These are phyloP conservation scores for Leccinum imitatum DNA, from an alignment of 768 basidiomycete genomes.

Conservation along the genomic window DNA sequence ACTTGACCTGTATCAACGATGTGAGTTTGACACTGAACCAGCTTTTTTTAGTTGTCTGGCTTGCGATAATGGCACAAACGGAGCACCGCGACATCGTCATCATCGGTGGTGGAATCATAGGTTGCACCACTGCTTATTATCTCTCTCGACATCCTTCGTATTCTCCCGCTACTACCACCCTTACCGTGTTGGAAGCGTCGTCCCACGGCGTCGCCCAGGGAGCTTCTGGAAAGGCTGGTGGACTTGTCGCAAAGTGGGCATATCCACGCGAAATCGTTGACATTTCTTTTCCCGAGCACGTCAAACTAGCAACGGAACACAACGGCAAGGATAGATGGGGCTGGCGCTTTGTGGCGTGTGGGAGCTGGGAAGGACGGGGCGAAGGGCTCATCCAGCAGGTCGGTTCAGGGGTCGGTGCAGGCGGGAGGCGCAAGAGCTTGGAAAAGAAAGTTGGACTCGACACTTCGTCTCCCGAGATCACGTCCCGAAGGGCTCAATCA, in stretches of 20 bases:
- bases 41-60: neutral
- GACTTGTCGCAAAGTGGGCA: slow-evolving; percentile 85
- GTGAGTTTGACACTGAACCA: neutral
- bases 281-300: slow-evolving; percentile 68
- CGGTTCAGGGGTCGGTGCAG: slow-evolving; percentile 30
- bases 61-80: slow-evolving; percentile 16
- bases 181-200: slow-evolving; percentile 75
- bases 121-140: slow-evolving; percentile 82
- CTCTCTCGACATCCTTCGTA: slow-evolving; percentile 58
- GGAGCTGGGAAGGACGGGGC: slow-evolving; percentile 69
- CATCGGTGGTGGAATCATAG: slow-evolving; percentile 86
- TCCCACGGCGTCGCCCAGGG: slow-evolving; percentile 67
- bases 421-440: slow-evolving; percentile 43
- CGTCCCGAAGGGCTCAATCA: slow-evolving; percentile 25
- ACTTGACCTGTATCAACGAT: neutral
- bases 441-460: slow-evolving; percentile 55
- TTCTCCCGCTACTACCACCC: slow-evolving; percentile 36
- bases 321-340: slow-evolving; percentile 77
- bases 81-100: slow-evolving; percentile 55
- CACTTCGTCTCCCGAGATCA: slow-evolving; percentile 1
- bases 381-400: slow-evolving; percentile 28
- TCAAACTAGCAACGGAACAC: slow-evolving; percentile 66
- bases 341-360: slow-evolving; percentile 73
- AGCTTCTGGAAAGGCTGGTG: slow-evolving; percentile 82
- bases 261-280: slow-evolving; percentile 67